A percentile compares a stretch with the other conserved stretches of the same genome.
These are phyloP conservation scores for Mucuna pruriens DNA, from an alignment of 306 rosid species.

Conservation along the genomic window DNA sequence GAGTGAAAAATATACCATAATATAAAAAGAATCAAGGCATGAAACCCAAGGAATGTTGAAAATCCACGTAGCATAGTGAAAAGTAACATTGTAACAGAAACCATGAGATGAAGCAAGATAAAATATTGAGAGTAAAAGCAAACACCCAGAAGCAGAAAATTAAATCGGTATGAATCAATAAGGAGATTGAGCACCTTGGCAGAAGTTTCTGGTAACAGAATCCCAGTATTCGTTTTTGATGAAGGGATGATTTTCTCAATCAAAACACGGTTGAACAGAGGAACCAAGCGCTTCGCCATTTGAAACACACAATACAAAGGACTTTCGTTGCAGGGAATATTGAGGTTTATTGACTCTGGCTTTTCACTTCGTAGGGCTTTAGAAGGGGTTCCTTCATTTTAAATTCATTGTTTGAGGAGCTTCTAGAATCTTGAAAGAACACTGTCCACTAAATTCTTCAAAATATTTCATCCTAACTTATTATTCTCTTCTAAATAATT, in stretches of 20 bases:
- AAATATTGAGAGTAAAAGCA: slow-evolving; percentile 3
- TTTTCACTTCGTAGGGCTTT: slow-evolving; percentile 23
- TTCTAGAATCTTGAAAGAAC: not conserved
- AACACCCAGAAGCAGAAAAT: slow-evolving; percentile 18
- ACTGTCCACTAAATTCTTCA: not conserved
- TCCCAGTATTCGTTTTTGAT: slow-evolving; percentile 65
- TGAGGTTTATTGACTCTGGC: not conserved
- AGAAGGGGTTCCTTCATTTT: not conserved
- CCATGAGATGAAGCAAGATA: not conserved
- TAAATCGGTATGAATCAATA: slow-evolving; percentile 14
- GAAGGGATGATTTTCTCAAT: slow-evolving; percentile 75
- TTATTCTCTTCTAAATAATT: no score
- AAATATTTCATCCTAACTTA: no score
- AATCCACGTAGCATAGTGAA: not conserved
- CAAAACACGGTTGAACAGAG: slow-evolving; percentile 70
- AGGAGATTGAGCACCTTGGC: slow-evolving; percentile 50
- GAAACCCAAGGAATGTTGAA: not conserved
- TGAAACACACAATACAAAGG: not conserved
- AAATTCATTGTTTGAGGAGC: not conserved
- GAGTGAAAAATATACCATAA: not conserved
- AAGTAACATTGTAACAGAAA: not conserved
- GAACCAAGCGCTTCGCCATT: slow-evolving; percentile 80
- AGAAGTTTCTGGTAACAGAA: slow-evolving; percentile 63
- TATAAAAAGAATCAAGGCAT: not conserved
- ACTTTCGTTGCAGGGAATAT: not conserved